These are phyloP conservation scores for Neltuma alba DNA, from an alignment of 306 rosid species.

Conservation along the genomic window DNA sequence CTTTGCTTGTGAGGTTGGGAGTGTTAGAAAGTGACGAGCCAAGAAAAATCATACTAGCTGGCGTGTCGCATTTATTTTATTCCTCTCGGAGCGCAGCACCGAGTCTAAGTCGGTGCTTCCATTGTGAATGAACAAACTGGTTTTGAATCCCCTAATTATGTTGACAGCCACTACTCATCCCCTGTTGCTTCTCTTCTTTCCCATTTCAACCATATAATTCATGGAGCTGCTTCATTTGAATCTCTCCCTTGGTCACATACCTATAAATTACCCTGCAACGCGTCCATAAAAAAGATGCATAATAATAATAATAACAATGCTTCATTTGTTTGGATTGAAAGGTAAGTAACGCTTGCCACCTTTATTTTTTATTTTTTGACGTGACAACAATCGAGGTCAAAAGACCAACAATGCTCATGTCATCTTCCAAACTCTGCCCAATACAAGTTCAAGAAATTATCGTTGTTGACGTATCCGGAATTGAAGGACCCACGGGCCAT, in stretches of 20 bases:
- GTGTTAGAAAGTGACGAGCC: constrained; percentile 30
- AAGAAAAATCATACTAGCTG: constrained; percentile 27
- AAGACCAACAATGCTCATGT: background rate
- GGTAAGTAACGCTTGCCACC: background rate
- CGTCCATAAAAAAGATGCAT: background rate
- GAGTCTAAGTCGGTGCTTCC: constrained; percentile 54
- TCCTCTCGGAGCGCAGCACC: constrained; percentile 26
- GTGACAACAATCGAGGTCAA: background rate
- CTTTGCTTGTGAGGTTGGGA: constrained; percentile 39
- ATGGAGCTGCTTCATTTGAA: background rate
- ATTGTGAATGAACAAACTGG: constrained; percentile 10
- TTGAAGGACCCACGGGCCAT: background rate
- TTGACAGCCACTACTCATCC: constrained; percentile 34
- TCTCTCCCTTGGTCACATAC: background rate
- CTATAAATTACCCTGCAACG: background rate
- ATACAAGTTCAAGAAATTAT: background rate
- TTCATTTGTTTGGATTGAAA: background rate
- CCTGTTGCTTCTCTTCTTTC: background rate
- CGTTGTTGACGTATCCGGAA: background rate
- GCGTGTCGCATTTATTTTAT: too few species aligned
- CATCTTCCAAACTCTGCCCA: background rate
- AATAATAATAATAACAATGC: background rate
- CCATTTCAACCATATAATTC: background rate
- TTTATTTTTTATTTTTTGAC: background rate
- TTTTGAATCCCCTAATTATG: constrained; percentile 36